These are phyloP conservation scores for Sporothrix curviconia DNA, from an alignment of 2,329 filamentous ascomycete genomes.

Conservation along the genomic window DNA sequence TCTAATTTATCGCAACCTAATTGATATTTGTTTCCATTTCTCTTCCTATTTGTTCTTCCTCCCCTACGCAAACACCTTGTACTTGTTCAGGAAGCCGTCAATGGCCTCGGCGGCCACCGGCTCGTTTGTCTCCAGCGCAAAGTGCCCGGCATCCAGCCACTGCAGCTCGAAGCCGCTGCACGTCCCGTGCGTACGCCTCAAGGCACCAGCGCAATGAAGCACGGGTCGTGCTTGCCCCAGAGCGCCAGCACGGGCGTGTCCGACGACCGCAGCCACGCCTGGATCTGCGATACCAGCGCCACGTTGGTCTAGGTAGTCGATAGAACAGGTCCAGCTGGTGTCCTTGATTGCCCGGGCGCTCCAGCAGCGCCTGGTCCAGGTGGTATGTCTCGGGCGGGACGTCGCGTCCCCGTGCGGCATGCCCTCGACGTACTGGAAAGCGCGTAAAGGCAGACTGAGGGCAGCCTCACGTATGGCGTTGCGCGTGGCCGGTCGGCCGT, in stretches of 20 bases:
- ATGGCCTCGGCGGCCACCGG: constrained; percentile 25
- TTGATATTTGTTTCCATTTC: neutral
- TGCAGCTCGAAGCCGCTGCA: constrained; percentile 39
- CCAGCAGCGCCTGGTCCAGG: constrained; percentile 47
- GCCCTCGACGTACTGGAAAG: constrained; percentile 40
- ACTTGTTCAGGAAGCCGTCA: constrained; percentile 24
- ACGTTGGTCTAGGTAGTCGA: constrained; percentile 52
- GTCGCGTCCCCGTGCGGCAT: constrained; percentile 23
- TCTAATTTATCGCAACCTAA: too few relatives aligned
- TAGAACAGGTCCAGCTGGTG: constrained; percentile 51
- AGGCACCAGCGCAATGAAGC: constrained; percentile 45
- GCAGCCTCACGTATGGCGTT: constrained; percentile 28
- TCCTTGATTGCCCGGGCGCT: constrained; percentile 41
- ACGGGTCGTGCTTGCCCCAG: constrained; percentile 52
- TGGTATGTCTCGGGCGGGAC: constrained; percentile 41
- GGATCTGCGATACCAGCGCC: constrained; percentile 46
- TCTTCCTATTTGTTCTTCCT: neutral
- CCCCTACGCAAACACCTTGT: constrained; percentile 19
- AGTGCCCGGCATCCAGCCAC: constrained; percentile 51
- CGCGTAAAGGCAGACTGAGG: constrained; percentile 34
- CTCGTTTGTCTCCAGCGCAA: constrained; percentile 39
- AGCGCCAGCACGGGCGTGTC: constrained; percentile 46
- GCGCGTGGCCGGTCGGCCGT: constrained; percentile 23
- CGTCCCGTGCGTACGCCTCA: constrained; percentile 47
- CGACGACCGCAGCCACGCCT: constrained; percentile 45